Base-by-base conservation (phyloP, 2,329 filamentous ascomycete species). In the Fusarium tanahbumbuense region DNA sequence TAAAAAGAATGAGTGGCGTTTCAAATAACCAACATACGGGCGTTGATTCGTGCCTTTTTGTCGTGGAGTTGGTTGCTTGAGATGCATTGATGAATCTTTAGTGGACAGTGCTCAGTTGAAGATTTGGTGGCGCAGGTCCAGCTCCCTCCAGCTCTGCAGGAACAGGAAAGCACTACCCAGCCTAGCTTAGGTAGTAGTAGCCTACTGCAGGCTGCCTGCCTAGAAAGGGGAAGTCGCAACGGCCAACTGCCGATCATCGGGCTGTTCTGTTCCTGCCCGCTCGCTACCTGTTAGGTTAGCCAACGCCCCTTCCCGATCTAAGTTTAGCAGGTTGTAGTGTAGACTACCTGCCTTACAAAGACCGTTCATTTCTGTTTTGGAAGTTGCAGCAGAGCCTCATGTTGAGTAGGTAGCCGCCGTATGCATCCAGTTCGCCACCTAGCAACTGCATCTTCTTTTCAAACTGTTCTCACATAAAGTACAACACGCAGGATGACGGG, bases 231-330 rank as follows among this genome's bases (percentile, higher is more conserved):
- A 70, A 49, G 60, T 61, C 55, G 54, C 59, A 58, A 69, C 70
- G 48, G 28, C 30, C 41, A 50, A 48, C 58, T 60, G 69, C 66
- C 69, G 62, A 70, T 70, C 69, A 61, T 70, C 56, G 44, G 56
- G 58, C 40, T 50, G 46, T 69, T 66, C 49, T 37, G 34, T 37
- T 37, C 34, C 34, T 37, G 34, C 34, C 34, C 34, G 34, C 34
- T 37, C 34, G 34, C 34, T 37, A 37, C 34, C 59, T 64, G 54
- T 42, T 30, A 52, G 27, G 45, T 48, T 49, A 27, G 34, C 13
- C 32, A 52, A 27, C 40, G 16, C 13, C 40, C 32, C 63, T 48
- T 66, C 42, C 56, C 48, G 66, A 66, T 66, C 63, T 66, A 60
- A 66, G 54, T 53, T 45, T 67, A 40, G 59, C 48, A 57, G 20